A percentile compares a stretch with the other conserved stretches of the same genome.
Conservation (phyloP, 106 monocot genomes). For the Gastrodia elata region DNA sequence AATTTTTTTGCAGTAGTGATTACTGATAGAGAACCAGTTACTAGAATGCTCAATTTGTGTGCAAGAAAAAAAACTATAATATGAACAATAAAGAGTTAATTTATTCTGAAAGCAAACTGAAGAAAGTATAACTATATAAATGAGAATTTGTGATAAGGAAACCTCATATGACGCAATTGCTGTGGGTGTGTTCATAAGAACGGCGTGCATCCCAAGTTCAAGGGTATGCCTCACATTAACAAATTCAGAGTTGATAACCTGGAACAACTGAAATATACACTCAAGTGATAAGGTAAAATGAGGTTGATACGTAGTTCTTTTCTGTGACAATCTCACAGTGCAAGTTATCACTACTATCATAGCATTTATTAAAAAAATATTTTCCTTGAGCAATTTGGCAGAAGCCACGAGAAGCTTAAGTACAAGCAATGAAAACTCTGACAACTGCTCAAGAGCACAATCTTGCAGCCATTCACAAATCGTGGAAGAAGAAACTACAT, state of each 20-base stretch:
- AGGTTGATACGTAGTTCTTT: conserved; percentile 52
- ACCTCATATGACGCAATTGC: conserved; percentile 46
- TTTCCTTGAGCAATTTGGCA: conserved; percentile 31
- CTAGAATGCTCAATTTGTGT: background rate
- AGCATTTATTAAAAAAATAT: conserved; percentile 35
- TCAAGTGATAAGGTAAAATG: conserved; percentile 65
- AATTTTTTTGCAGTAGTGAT: background rate
- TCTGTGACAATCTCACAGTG: conserved; percentile 58
- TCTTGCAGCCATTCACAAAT: conserved; percentile 64
- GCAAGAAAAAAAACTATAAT: background rate
- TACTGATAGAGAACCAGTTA: background rate
- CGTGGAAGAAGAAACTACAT: conserved; percentile 29
- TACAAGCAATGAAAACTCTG: conserved; percentile 50
- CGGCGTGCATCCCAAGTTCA: conserved; percentile 34
- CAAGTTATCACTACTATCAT: conserved; percentile 49
- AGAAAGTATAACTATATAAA: background rate
- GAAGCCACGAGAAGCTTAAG: conserved; percentile 20
- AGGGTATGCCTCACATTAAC: conserved; percentile 8
- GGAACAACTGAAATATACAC: conserved; percentile 36
- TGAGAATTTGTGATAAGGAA: background rate
- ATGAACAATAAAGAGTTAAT: background rate
- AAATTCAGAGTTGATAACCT: conserved; percentile 25
- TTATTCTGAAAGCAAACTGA: background rate
- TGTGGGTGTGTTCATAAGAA: conserved; percentile 54
- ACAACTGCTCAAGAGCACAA: conserved; percentile 63